Conservation (phyloP, 169 alveolate species). For the Hepatocystis sp. region DNA sequence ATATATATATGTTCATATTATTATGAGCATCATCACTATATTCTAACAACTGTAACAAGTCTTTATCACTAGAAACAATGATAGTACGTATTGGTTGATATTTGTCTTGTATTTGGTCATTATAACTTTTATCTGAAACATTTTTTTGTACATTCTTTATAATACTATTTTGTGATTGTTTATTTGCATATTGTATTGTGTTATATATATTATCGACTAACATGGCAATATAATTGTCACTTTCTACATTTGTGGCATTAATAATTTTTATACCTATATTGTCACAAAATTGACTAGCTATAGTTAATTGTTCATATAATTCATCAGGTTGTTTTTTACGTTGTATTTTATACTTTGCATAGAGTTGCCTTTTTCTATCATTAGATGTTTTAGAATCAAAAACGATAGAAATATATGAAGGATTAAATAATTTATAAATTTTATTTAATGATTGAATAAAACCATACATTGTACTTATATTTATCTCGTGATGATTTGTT, state of each 20-base stretch:
- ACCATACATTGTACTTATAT: slow-evolving; percentile 83
- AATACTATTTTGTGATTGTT: too few relatives aligned
- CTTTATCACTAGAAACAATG: slow-evolving; percentile 85
- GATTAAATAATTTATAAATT: slow-evolving; percentile 78
- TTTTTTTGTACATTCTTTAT: too few relatives aligned
- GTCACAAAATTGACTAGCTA: slow-evolving; percentile 83
- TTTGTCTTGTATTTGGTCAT: slow-evolving; percentile 2
- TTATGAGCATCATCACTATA: slow-evolving; percentile 74
- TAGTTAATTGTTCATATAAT: slow-evolving; percentile 80
- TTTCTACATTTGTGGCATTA: slow-evolving; percentile 79
- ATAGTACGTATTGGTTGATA: slow-evolving; percentile 72
- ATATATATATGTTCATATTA: slow-evolving; percentile 77
- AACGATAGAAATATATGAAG: slow-evolving; percentile 81
- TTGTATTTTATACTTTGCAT: slow-evolving; percentile 83
- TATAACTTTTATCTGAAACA: too few relatives aligned
- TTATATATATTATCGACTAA: slow-evolving; percentile 77
- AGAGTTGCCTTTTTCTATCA: slow-evolving; percentile 80
- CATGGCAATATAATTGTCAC: slow-evolving; percentile 83
- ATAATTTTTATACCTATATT: slow-evolving; percentile 82
- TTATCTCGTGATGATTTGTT: slow-evolving; percentile 81
- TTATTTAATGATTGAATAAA: slow-evolving; percentile 84
- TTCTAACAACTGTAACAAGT: slow-evolving; percentile 79
- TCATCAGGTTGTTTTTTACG: slow-evolving; percentile 80
- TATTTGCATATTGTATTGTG: too few relatives aligned
- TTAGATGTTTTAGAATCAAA: slow-evolving; percentile 86